Evolutionary conservation across 2,329 filamentous ascomycete species (phyloP).

Genomic region (Diaporthe humulicola): DNA sequence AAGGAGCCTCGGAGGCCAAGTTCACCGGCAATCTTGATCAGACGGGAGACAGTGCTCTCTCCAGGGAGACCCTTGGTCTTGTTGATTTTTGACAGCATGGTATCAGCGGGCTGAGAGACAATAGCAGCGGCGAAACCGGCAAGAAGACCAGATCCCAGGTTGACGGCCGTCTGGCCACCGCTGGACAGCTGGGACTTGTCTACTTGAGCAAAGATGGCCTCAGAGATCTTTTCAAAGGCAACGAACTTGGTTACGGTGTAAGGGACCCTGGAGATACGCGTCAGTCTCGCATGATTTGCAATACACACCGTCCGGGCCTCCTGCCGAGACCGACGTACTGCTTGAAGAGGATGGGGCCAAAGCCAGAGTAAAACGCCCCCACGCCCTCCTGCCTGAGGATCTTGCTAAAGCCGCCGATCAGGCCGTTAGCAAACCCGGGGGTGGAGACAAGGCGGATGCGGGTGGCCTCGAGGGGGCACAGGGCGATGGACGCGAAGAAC

Average conservation of each 20-base stretch:
- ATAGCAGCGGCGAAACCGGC: conserved; percentile 81
- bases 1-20: conserved; percentile 76
- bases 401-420: conserved; percentile 84
- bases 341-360: conserved; percentile 88
- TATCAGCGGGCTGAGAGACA: conserved; percentile 81
- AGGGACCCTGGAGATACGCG: conserved; percentile 40
- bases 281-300: neutral
- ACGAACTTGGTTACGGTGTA: conserved; percentile 45
- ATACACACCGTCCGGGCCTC: neutral
- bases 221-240: conserved; percentile 44
- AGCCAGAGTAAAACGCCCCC: conserved; percentile 90
- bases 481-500: conserved; percentile 82
- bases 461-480: conserved; percentile 92
- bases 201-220: conserved; percentile 41
- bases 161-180: conserved; percentile 67
- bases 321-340: conserved; percentile 66
- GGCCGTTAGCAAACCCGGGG: conserved; percentile 85
- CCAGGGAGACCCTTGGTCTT: conserved; percentile 79
- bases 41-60: conserved; percentile 75
- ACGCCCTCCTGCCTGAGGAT: conserved; percentile 86
- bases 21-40: conserved; percentile 80
- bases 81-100: conserved; percentile 85
- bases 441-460: conserved; percentile 93
- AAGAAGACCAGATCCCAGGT: conserved; percentile 78
- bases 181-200: conserved; percentile 45